phyloP scores from a whole-genome alignment of 306 rosid species.

The Albizia julibrissin region DNA sequence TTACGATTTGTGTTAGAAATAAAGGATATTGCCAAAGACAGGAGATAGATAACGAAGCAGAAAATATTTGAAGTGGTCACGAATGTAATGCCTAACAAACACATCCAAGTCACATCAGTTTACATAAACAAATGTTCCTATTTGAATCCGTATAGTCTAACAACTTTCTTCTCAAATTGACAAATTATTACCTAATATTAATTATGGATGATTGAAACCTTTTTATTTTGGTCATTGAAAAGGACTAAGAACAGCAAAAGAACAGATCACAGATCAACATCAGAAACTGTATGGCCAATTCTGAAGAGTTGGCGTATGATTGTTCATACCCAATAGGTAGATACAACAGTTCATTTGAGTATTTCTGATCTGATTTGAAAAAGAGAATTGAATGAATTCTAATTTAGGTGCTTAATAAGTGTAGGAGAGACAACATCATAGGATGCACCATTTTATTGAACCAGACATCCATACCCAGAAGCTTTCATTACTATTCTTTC shows the following conservation, averaged over 20 bases:
- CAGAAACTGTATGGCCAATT: background rate
- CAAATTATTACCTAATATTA: background rate
- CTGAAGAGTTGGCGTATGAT: conserved; percentile 6
- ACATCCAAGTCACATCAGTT: background rate
- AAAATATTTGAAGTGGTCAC: background rate
- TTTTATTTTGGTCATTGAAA: background rate
- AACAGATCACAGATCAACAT: background rate
- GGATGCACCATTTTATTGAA: conserved; percentile 21
- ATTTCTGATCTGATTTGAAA: conserved; percentile 14
- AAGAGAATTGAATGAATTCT: background rate
- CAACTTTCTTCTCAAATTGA: background rate
- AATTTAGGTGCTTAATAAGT: background rate
- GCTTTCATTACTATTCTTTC: conserved; percentile 38
- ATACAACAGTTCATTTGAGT: background rate
- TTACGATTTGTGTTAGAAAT: background rate
- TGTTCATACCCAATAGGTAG: background rate
- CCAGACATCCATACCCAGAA: conserved; percentile 17
- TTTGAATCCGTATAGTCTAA: background rate
- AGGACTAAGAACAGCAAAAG: background rate
- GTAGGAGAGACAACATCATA: conserved; percentile 28
- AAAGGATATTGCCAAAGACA: background rate
- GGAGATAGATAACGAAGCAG: background rate
- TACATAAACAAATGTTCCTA: no score
- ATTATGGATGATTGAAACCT: background rate
- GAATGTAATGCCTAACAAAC: background rate